Evolutionary conservation across 495 filamentous ascomycete species (phyloP).

Genomic region (Chaetomium fimeti): DNA sequence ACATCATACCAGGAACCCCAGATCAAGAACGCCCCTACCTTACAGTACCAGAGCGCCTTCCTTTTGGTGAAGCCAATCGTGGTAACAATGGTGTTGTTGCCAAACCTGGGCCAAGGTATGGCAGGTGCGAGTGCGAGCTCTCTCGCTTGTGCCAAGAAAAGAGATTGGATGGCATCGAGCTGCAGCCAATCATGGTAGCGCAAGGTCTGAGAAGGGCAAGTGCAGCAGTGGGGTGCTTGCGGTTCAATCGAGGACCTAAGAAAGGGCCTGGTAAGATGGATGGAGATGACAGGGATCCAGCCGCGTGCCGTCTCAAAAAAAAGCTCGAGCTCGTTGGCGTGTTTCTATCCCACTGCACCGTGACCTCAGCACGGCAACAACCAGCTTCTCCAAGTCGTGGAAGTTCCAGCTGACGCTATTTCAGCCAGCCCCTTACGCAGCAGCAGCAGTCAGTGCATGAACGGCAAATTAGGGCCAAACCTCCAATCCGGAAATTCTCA

Average conservation of each 20-base stretch:
- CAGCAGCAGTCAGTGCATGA: too few species aligned
- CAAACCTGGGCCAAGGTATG: too few species aligned
- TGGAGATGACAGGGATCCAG: neutral
- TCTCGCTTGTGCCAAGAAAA: neutral
- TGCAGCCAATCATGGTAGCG: slow-evolving; percentile 18
- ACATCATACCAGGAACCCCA: neutral
- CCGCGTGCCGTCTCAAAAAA: too few species aligned
- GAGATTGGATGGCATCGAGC: neutral
- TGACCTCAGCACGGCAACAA: too few species aligned
- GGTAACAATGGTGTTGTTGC: neutral
- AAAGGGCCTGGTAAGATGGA: neutral
- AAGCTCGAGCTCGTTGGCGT: too few species aligned
- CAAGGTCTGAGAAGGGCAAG: slow-evolving; percentile 26
- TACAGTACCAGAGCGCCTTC: neutral
- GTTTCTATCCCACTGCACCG: too few species aligned
- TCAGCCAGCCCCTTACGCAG: too few species aligned
- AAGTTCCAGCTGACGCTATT: neutral
- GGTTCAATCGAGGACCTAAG: neutral
- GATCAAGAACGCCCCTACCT: too few species aligned
- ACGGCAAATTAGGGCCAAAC: neutral
- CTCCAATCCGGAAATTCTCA: neutral
- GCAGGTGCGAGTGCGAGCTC: neutral
- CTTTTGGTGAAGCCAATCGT: neutral
- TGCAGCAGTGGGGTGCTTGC: slow-evolving; percentile 1
- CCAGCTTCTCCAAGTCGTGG: too few species aligned